Evolutionary conservation across 352 stramenopile genomes (phyloP), one percentile per base, ranked within the genome.

Genomic region (Globisporangium megalacanthum): DNA sequence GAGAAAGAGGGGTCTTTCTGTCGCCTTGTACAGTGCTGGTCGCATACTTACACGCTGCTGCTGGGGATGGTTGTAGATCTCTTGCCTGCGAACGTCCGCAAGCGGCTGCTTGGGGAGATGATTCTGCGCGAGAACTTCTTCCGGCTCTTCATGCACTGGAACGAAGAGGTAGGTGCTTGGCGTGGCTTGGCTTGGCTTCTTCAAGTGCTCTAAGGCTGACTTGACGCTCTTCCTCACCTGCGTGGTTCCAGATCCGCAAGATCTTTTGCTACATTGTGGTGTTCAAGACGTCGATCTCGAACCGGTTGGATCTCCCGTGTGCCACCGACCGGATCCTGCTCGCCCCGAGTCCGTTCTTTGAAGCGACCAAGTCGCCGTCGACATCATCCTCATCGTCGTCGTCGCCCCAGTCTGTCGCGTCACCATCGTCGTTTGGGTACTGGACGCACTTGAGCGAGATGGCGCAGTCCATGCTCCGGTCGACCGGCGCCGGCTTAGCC

Each of bases 71-170:
- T 17, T 9, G 7, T 25, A 93, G 83, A 90, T 47, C 60, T 90
- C 31, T 62, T 94, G 39, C 82, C 81, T 29, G 74, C 82, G 5
- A 79, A 60, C 37, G 76, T 71, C 35, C 80, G 84, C 29, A 80
- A 86, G 56, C 72, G 75, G 0, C 66, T 94, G 44, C 72, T 94
- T 15, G 75, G 75, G 2, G 83, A 92, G 46, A 66, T 92, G 19
- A 73, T 94, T 29, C 56, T 94, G 46, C 78, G 83, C 15, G 82
- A 94, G n/a, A 88, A 94, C 55, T 94, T 94, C 60, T 94, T 92
- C 50, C 72, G 74, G 31, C 79, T 94, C 50, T 92, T 92, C 64
- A 64, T 94, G 47, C 82, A 94, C 69, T 94, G 84, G 84, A 94
- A 94, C 54, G 84, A 94, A 79, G 84, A 94, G 77, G 83, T 92